A percentile compares a stretch with the other conserved stretches of the same genome.
These are phyloP conservation scores for Selaginella tamariscina DNA, from an alignment of 75 land plant species.

Conservation along the genomic window DNA sequence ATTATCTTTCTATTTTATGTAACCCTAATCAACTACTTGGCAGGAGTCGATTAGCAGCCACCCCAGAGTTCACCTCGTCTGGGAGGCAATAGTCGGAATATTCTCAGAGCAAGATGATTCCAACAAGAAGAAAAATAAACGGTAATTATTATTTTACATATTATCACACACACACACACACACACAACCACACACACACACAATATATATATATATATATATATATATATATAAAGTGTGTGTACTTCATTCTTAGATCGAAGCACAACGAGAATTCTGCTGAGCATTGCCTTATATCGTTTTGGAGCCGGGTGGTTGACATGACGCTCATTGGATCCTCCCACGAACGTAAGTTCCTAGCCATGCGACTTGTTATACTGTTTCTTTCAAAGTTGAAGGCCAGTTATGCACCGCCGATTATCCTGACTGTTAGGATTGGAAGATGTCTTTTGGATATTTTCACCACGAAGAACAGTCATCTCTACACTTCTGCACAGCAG, in stretches of 20 bases:
- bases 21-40: too few species aligned
- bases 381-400: conserved; percentile 55
- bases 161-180: too few species aligned
- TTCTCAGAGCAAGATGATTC: conserved; percentile 28
- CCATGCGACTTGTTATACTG: conserved; percentile 59
- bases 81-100: conserved; percentile 51
- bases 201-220: too few species aligned
- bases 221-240: too few species aligned
- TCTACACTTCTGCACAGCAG: conserved; percentile 54
- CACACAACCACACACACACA: too few species aligned
- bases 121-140: conserved; percentile 13
- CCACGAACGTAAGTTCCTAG: conserved; percentile 88
- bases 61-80: conserved; percentile 81
- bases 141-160: too few species aligned
- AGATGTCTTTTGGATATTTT: conserved; percentile 73
- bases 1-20: background rate
- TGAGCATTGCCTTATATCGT: conserved; percentile 28
- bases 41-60: conserved; percentile 91
- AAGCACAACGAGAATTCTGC: conserved; percentile 35
- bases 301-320: conserved; percentile 68
- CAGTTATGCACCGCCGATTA: conserved; percentile 29
- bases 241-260: too few species aligned
- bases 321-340: conserved; percentile 66
- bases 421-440: conserved; percentile 56
- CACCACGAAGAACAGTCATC: conserved; percentile 52